Base-by-base conservation (phyloP, 2,329 filamentous ascomycete species). In the Arthrinium puccinioides region DNA sequence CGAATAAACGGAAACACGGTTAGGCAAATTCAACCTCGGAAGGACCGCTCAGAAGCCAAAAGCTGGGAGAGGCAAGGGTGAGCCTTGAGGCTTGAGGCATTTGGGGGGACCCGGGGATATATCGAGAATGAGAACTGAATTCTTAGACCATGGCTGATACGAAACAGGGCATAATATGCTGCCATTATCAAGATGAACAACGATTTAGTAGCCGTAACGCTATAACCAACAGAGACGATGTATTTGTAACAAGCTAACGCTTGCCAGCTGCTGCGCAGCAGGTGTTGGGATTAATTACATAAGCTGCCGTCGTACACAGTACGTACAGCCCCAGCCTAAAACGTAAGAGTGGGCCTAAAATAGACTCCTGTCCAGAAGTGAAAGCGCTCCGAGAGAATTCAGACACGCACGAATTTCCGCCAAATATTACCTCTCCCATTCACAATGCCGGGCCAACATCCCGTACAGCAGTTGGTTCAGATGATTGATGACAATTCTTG, bases 401-500 rank as follows among this genome's bases (percentile, higher is more conserved):
- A 27, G 10, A 27, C 10, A 27, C 10, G 10, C 10, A 27, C n/a
- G n/a, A 16, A 29, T 10, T 29, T 16, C 27, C n/a, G 4, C n/a
- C n/a, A 15, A 29, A 29, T 29, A 29, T 5, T 29, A 29, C 27
- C n/a, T 29, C 18, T 15, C n/a, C n/a, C n/a, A 16, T 29, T 29
- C 13, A 29, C 4, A 29, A 29, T 29, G n/a, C 14, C 27, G 27
- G 27, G 27, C 27, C n/a, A 29, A 29, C n/a, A 16, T 16, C 4
- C n/a, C n/a, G n/a, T 29, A 29, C n/a, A 29, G n/a, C 21, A 35
- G 13, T 29, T 24, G 15, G 18, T 36, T 26, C 9, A 36, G 19
- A 36, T 29, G 24, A 36, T 36, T 36, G 24, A 36, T 21, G 24
- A 36, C 15, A 36, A 36, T 21, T 36, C 34, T 19, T 36, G 24